Percentiles rank a stretch among this genome's conserved stretches.
These are phyloP conservation scores for Beta macrorhiza DNA, from an alignment of 179 eudicot genomes.

Conservation along the genomic window DNA sequence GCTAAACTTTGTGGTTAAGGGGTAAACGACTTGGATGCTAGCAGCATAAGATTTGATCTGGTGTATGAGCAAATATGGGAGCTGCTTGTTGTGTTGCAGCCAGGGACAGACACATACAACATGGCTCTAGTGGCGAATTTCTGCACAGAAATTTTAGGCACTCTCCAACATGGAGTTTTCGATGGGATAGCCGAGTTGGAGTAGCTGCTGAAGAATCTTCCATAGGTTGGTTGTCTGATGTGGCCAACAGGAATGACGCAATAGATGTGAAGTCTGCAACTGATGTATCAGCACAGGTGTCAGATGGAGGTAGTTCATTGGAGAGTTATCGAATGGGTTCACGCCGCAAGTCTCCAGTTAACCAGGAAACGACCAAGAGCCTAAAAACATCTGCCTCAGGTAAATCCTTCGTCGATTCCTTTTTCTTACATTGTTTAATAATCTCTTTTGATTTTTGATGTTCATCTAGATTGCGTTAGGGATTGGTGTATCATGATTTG, in stretches of 20 bases:
- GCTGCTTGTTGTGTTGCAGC: slow-evolving; percentile 94
- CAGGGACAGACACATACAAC: slow-evolving; percentile 64
- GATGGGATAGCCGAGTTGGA: slow-evolving; percentile 91
- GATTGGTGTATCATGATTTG: neutral
- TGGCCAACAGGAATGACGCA: slow-evolving; percentile 48
- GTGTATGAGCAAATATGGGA: slow-evolving; percentile 63
- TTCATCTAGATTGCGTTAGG: neutral
- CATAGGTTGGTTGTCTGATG: slow-evolving; percentile 57
- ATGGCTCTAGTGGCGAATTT: slow-evolving; percentile 57
- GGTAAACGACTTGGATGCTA: slow-evolving; percentile 22
- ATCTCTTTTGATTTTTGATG: neutral
- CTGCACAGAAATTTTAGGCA: slow-evolving; percentile 59
- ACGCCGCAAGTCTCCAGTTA: slow-evolving; percentile 61
- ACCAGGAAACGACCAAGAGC: slow-evolving; percentile 41
- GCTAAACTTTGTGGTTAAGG: slow-evolving; percentile 2
- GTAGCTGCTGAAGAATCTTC: slow-evolving; percentile 87
- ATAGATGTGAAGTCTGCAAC: slow-evolving; percentile 62
- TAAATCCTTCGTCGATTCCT: slow-evolving; percentile 28
- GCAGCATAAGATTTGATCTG: slow-evolving; percentile 10
- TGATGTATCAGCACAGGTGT: slow-evolving; percentile 63
- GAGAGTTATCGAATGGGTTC: slow-evolving; percentile 54
- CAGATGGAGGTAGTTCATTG: slow-evolving; percentile 78
- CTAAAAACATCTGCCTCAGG: slow-evolving; percentile 54
- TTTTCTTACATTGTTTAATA: neutral
- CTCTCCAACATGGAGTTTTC: slow-evolving; percentile 95